Evolutionary conservation across 2,329 filamentous ascomycete species (phyloP).

Genomic region (Berkeleyomyces basicola): DNA sequence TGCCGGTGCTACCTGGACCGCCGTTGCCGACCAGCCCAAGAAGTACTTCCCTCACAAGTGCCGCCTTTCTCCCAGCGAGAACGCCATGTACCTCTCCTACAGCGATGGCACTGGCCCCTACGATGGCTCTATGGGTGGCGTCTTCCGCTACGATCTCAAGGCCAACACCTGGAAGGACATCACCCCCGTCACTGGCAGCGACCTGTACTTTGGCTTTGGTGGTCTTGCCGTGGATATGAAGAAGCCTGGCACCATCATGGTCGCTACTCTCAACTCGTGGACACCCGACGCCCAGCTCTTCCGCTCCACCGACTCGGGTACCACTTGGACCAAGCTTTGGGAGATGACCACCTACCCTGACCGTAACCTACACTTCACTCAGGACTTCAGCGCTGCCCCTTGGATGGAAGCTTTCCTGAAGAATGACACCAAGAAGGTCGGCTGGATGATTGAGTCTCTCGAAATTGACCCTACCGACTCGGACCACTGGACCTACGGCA

Average conservation of each 20-base stretch:
- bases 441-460: conserved; percentile 45
- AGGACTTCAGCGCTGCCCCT: conserved; percentile 31
- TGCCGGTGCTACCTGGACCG: conserved; percentile 35
- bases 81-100: conserved; percentile 38
- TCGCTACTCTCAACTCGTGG: conserved; percentile 41
- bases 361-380: conserved; percentile 29
- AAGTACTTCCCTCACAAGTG: conserved; percentile 38
- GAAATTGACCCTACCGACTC: conserved; percentile 42
- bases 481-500: conserved; percentile 45
- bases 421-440: conserved; percentile 32
- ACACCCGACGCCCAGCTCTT: conserved; percentile 41
- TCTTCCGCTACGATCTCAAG: conserved; percentile 37
- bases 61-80: conserved; percentile 32
- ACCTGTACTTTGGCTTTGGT: conserved; percentile 38
- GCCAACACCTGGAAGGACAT: conserved; percentile 36
- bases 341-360: conserved; percentile 31
- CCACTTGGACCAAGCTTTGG: conserved; percentile 38
- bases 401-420: conserved; percentile 36
- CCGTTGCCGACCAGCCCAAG: conserved; percentile 32
- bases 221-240: conserved; percentile 36
- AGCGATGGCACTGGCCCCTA: conserved; percentile 39
- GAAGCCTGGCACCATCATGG: conserved; percentile 38
- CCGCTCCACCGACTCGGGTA: conserved; percentile 36
- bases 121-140: conserved; percentile 35
- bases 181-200: conserved; percentile 31